Evolutionary conservation across 139 green algal species (phyloP).

Genomic region (Micromonas pusilla): DNA sequence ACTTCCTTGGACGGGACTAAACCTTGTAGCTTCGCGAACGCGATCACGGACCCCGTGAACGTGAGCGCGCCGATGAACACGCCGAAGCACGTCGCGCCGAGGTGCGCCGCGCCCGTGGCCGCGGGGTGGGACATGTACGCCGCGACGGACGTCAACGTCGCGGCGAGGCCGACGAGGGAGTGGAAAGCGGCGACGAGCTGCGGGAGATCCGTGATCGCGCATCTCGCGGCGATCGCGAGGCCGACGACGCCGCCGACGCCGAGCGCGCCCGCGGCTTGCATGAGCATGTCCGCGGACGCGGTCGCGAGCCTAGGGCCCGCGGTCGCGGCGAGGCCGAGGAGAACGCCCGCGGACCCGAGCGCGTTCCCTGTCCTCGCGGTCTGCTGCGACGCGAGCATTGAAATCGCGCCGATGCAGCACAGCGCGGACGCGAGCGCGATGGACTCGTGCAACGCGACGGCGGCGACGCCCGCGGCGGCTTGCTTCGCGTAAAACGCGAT

Average conservation of each 20-base stretch:
- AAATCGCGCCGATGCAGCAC: slow-evolving; percentile 77
- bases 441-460: neutral
- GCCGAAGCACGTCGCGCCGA: slow-evolving; percentile 62
- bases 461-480: neutral
- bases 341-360: slow-evolving; percentile 70
- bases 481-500: neutral
- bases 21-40: slow-evolving; percentile 85
- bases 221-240: slow-evolving; percentile 36
- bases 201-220: slow-evolving; percentile 49
- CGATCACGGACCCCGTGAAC: slow-evolving; percentile 71
- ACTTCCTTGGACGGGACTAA: slow-evolving; percentile 56
- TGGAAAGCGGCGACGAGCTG: slow-evolving; percentile 83
- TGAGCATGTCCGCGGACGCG: neutral
- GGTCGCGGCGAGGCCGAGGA: slow-evolving; percentile 52
- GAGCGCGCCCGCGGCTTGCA: slow-evolving; percentile 27
- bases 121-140: slow-evolving; percentile 44
- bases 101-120: slow-evolving; percentile 37
- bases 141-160: slow-evolving; percentile 53
- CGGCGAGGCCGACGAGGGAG: slow-evolving; percentile 56
- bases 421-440: slow-evolving; percentile 49
- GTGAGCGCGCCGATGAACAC: slow-evolving; percentile 79
- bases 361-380: slow-evolving; percentile 69
- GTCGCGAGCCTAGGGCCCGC: slow-evolving; percentile 35
- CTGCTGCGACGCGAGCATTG: slow-evolving; percentile 66
- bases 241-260: slow-evolving; percentile 48